A percentile compares a stretch with the other conserved stretches of the same genome.
Conservation (phyloP, 192 early-diverging fungal genomes). For the Chytriomyces hyalinus region DNA sequence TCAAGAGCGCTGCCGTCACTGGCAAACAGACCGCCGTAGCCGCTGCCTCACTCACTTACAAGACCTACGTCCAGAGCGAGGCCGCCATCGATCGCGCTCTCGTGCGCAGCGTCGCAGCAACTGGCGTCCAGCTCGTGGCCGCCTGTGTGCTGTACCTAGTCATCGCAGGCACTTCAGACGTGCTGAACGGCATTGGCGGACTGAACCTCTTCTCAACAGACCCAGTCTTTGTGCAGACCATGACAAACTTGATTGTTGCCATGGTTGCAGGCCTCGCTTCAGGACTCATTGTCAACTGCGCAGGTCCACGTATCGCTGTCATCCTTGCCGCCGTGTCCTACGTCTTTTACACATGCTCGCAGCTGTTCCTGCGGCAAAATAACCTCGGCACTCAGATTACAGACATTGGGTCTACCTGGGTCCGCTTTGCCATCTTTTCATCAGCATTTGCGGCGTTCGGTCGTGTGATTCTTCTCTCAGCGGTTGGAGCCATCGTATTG, state of each 20-base stretch:
- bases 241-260: not conserved
- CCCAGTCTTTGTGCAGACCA: slow-evolving; percentile 3
- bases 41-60: too few relatives aligned
- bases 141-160: not conserved
- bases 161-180: not conserved
- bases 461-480: not conserved
- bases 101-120: not conserved
- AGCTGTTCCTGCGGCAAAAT: not conserved
- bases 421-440: slow-evolving; percentile 12
- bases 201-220: not conserved
- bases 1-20: too few relatives aligned
- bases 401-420: not conserved
- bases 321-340: not conserved
- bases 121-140: not conserved
- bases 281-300: not conserved
- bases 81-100: not conserved
- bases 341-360: not conserved
- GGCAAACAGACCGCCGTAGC: too few relatives aligned
- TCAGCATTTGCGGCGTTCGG: not conserved
- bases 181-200: not conserved
- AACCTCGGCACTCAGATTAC: not conserved
- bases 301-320: not conserved
- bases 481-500: slow-evolving; percentile 8
- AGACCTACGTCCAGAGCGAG: not conserved
- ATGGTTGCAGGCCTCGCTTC: not conserved